phyloP scores from a whole-genome alignment of 2,329 filamentous ascomycete genomes.

The Aspergillus sp. region DNA sequence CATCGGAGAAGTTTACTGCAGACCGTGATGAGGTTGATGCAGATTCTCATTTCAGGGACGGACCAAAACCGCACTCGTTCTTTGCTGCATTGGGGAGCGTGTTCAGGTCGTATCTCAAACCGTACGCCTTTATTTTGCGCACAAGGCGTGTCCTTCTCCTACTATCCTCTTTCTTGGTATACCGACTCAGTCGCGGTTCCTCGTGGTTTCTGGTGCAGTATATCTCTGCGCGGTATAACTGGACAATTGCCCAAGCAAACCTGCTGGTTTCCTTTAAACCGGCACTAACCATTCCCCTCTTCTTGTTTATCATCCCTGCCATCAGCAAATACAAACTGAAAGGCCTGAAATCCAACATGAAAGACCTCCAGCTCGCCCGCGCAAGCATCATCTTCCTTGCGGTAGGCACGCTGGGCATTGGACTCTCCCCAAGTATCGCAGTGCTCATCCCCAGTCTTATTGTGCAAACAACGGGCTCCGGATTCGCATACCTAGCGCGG shows the following conservation, averaged over 20 bases:
- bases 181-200: slow-evolving; percentile 49
- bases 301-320: slow-evolving; percentile 47
- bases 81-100: slow-evolving; percentile 17
- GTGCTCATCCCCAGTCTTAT: slow-evolving; percentile 47
- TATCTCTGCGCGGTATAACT: slow-evolving; percentile 52
- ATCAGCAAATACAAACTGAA: slow-evolving; percentile 41
- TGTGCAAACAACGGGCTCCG: slow-evolving; percentile 50
- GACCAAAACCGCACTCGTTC: slow-evolving; percentile 11
- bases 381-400: slow-evolving; percentile 46
- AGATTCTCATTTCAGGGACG: slow-evolving; percentile 14
- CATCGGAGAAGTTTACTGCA: slow-evolving; percentile 19
- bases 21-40: slow-evolving; percentile 17
- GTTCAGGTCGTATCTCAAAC: slow-evolving; percentile 31
- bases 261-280: slow-evolving; percentile 49
- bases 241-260: slow-evolving; percentile 47
- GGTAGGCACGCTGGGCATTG: slow-evolving; percentile 48
- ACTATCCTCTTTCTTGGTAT: slow-evolving; percentile 49
- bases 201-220: slow-evolving; percentile 52
- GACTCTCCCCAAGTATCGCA: slow-evolving; percentile 44
- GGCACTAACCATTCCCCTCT: slow-evolving; percentile 48
- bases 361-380: slow-evolving; percentile 49
- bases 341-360: slow-evolving; percentile 38
- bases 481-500: slow-evolving; percentile 48
- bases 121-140: slow-evolving; percentile 43
- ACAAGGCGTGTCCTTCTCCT: slow-evolving; percentile 44